Evolutionary conservation across 2,329 filamentous ascomycete genomes (phyloP), one percentile per base, ranked within the genome.

Genomic region (Diaporthe sp.): DNA sequence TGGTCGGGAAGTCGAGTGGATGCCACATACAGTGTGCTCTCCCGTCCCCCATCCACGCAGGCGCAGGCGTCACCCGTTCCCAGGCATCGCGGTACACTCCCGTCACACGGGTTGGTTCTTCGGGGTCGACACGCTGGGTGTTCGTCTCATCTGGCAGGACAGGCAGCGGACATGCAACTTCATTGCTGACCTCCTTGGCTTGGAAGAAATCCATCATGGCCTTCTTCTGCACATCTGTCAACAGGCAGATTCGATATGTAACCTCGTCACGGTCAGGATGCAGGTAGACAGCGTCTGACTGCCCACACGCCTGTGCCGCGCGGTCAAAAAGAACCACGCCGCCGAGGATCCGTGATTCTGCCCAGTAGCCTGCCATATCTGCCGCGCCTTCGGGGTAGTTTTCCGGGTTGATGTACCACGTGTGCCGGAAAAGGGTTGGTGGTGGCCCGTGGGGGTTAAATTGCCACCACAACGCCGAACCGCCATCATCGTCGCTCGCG

Each of bases 181-280:
- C 7, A 4, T 42, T 42, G 4, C 22, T 17, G 13, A 2, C 22
- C 13, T 61, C 58, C 34, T 42, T 61, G 37, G 22, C n/a, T 17
- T 42, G 37, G 22, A 42, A 25, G 1, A 61, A 42, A 5, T 42
- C 37, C 58, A 61, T 25, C 12, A 42, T 42, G 22, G 58, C 58
- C 13, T 42, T 61, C 42, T 78, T 77, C 68, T 81, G 79, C 5
- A 75, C 57, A n/a, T 79, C 77, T 2, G 77, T 75, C 0, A 81
- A 77, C 62, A 78, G 77, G 51, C 72, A 80, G 37, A 80, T 78
- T 1, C 80, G 78, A 46, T 79, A 79, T 3, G 80, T 79, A 1
- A 77, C 75, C 1, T 76, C 34, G 1, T 42, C 2, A 15, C 78
- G 71, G 51, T 76, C 70, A 13, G 79, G 39, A 59, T 81, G 78